These are phyloP conservation scores for Solanum aculeatissimum DNA, from an alignment of 305 asterid genomes.

Conservation along the genomic window DNA sequence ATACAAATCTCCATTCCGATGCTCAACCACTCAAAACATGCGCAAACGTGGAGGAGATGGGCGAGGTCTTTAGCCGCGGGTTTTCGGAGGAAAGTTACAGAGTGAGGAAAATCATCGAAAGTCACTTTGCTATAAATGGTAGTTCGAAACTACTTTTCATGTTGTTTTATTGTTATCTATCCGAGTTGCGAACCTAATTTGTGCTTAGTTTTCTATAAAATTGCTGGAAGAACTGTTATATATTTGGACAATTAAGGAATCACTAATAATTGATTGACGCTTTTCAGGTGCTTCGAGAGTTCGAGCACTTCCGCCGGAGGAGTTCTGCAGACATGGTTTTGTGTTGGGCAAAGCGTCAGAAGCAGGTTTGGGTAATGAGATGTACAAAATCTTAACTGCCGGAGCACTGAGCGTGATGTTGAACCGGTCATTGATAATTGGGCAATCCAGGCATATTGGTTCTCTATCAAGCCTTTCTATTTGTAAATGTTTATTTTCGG, in stretches of 20 bases:
- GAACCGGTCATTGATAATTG: conserved; percentile 91
- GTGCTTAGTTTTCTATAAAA: background rate
- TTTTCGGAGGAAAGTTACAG: conserved; percentile 50
- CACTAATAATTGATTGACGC: background rate
- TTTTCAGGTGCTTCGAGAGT: conserved; percentile 68
- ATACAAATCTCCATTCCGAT: background rate
- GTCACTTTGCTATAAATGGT: conserved; percentile 70
- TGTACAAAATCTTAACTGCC: conserved; percentile 89
- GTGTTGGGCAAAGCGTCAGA: conserved; percentile 92
- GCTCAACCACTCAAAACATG: conserved; percentile 22
- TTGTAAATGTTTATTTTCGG: conserved; percentile 21
- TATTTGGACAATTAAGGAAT: background rate
- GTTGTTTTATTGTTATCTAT: background rate
- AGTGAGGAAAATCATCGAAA: conserved; percentile 42
- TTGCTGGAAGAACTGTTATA: background rate
- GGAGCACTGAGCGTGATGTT: conserved; percentile 91
- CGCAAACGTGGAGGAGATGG: conserved; percentile 95
- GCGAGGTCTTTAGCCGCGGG: conserved; percentile 49
- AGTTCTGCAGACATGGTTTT: conserved; percentile 87
- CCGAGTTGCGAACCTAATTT: background rate
- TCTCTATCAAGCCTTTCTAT: conserved; percentile 66
- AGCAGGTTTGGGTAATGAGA: conserved; percentile 95
- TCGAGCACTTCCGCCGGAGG: conserved; percentile 51
- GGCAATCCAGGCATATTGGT: conserved; percentile 99
- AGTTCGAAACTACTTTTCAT: background rate